These are phyloP conservation scores for Platanthera guangdongensis DNA, from an alignment of 106 monocot species.

Conservation along the genomic window DNA sequence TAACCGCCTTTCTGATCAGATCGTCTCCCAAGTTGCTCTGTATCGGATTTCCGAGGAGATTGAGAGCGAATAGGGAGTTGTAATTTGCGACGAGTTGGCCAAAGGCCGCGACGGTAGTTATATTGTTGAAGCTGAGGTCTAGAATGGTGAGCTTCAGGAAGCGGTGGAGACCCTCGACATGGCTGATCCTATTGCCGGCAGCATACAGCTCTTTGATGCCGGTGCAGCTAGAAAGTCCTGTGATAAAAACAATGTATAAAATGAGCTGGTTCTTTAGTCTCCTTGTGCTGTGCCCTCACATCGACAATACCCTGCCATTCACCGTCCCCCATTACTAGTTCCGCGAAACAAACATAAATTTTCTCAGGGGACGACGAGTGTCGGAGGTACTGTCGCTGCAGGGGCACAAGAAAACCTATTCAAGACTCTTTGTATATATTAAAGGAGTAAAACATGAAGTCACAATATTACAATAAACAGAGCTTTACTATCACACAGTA, in stretches of 20 bases:
- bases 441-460: no score
- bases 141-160: conserved; percentile 59
- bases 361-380: no score
- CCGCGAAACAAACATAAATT: no score
- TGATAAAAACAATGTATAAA: not conserved
- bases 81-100: conserved; percentile 77
- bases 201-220: conserved; percentile 65
- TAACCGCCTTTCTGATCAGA: conserved; percentile 51
- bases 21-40: conserved; percentile 72
- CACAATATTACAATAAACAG: no score
- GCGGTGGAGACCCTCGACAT: conserved; percentile 77
- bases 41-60: conserved; percentile 59
- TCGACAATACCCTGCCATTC: no score
- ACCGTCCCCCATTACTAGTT: no score
- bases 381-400: no score
- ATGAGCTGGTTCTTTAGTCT: not conserved
- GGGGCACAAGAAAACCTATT: no score
- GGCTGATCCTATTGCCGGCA: conserved; percentile 77
- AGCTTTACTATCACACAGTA: no score
- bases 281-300: not conserved
- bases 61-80: conserved; percentile 48
- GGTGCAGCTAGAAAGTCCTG: not conserved
- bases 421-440: no score
- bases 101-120: conserved; percentile 56
- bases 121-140: conserved; percentile 56